These are phyloP conservation scores for Marasmius fiardii DNA, from an alignment of 1,284 basidiomycete species.

Conservation along the genomic window DNA sequence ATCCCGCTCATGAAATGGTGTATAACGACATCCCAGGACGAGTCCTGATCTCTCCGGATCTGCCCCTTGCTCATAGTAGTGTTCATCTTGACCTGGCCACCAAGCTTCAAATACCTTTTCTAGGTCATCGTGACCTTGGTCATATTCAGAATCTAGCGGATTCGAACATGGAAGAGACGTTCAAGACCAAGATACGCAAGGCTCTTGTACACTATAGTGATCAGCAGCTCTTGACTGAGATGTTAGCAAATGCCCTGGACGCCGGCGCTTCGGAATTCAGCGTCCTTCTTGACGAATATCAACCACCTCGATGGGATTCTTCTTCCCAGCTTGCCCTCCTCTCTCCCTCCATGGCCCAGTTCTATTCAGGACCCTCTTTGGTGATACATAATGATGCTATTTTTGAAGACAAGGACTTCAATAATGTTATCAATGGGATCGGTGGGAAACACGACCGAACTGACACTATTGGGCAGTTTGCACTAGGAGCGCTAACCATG, in stretches of 20 bases:
- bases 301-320: constrained; percentile 14
- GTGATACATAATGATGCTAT: constrained; percentile 40
- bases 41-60: constrained; percentile 16
- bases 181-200: constrained; percentile 29
- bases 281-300: constrained; percentile 29
- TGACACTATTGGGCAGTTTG: constrained; percentile 46
- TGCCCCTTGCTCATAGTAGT: constrained; percentile 26
- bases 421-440: constrained; percentile 38
- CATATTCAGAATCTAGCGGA: constrained; percentile 19
- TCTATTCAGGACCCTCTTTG: constrained; percentile 32
- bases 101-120: constrained; percentile 26
- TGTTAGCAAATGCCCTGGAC: constrained; percentile 49
- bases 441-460: constrained; percentile 37
- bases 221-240: constrained; percentile 40
- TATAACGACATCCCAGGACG: constrained; percentile 37
- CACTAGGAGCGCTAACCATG: constrained; percentile 44
- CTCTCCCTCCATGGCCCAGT: constrained; percentile 26
- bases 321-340: constrained; percentile 21
- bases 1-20: constrained; percentile 23
- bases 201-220: constrained; percentile 36
- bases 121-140: constrained; percentile 28
- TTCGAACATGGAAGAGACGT: constrained; percentile 29
- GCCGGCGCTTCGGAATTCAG: constrained; percentile 38
- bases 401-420: constrained; percentile 39
- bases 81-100: constrained; percentile 28